Percentiles rank a stretch among this genome's conserved stretches.
Conservation (phyloP, 169 alveolate species). For the Cyclospora cayetanensis region DNA sequence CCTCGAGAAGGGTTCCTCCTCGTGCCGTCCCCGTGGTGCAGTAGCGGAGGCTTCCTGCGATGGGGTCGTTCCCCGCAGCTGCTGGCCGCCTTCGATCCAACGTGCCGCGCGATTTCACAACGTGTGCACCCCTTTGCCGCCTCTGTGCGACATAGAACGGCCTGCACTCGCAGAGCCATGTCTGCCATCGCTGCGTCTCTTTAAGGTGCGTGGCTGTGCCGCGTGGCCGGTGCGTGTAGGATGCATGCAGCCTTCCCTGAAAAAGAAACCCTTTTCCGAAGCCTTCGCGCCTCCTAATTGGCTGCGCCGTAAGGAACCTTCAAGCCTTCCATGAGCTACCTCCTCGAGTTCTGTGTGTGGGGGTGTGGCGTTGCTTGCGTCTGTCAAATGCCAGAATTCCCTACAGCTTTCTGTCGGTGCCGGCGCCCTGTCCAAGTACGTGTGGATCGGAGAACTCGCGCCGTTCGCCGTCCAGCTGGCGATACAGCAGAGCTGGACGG, state of each 20-base stretch:
- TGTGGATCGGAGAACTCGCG: constrained; percentile 61
- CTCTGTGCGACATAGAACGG: constrained; percentile 44
- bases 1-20: constrained; percentile 26
- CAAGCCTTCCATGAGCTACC: no score
- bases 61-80: constrained; percentile 39
- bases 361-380: neutral
- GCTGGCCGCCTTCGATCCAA: constrained; percentile 66
- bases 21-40: constrained; percentile 6
- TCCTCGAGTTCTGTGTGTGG: no score
- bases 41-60: neutral
- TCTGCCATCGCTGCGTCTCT: constrained; percentile 30
- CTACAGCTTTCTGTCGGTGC: constrained; percentile 15
- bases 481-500: constrained; percentile 33
- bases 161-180: constrained; percentile 56
- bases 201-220: neutral
- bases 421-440: constrained; percentile 19
- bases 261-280: no score
- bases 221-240: no score
- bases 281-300: no score
- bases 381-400: constrained; percentile 11
- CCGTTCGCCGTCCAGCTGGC: constrained; percentile 46
- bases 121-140: constrained; percentile 61
- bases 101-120: constrained; percentile 43
- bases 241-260: no score
- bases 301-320: no score